Evolutionary conservation across 2,329 filamentous ascomycete genomes (phyloP), one percentile per base, ranked within the genome.

Genomic region (Trichoderma afroharzianum): DNA sequence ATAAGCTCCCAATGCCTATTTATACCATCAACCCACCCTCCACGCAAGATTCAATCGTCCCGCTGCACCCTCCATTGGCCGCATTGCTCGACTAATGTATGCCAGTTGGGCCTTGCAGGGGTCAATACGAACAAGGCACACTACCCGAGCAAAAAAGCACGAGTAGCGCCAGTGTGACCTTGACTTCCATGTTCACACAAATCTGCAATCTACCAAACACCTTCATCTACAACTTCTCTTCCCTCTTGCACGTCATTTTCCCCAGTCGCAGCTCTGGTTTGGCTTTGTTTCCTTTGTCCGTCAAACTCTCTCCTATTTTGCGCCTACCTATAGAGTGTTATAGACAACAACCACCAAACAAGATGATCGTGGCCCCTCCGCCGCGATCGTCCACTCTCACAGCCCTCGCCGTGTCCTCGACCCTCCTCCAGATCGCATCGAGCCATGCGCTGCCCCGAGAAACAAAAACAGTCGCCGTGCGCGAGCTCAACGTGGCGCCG

Each of bases 381-480:
- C 66, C 55, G 66, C 66, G 57, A 62, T 62, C 66, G 15, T 28
- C 71, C 55, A 55, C 71, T 11, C 62, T 63, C 33, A 47, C 71
- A 32, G 62, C 63, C 63, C 14, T 72, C 55, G 55, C 71, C 62
- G 33, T 59, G 14, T 53, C 70, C 57, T 71, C 68, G 57, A 58
- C 57, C 55, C 75, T 82, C 53, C 72, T 81, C 73, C 75, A 76
- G 39, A 72, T 79, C 70, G 76, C 80, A 21, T 71, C 77, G n/a
- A 80, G 79, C 58, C 79, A 84, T 76, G 80, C 77, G 61, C 76
- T 85, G 18, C 83, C 84, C 21, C 81, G 79, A 53, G 80, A 83
- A 68, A 85, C 84, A 7, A 77, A 78, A 70, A 78, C 82, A 1
- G 71, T 84, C 63, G 77, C 77, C 28, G 77, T 78, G 21, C 80